Evolutionary conservation across 1,139 yeast genomes (phyloP).

Genomic region (Candida dubliniensis): DNA sequence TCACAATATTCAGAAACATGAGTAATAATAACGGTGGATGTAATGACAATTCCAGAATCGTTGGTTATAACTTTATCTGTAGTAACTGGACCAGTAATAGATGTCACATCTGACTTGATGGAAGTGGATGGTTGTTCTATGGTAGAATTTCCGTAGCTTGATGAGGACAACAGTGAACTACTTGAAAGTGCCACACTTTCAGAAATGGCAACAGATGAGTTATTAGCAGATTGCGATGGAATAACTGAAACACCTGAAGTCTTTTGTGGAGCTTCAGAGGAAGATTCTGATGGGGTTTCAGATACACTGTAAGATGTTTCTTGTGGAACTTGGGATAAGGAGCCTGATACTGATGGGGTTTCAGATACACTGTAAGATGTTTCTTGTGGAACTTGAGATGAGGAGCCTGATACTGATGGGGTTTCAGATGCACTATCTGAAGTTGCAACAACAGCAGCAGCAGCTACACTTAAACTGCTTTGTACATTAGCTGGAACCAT

Average conservation of each 20-base stretch:
- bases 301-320: too few relatives aligned
- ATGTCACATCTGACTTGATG: slow-evolving; percentile 9
- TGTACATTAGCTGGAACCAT: slow-evolving; percentile 19
- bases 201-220: slow-evolving; percentile 24
- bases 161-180: not conserved
- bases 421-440: not conserved
- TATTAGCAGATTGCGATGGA: slow-evolving; percentile 13
- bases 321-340: too few relatives aligned
- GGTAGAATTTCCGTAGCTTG: slow-evolving; percentile 1
- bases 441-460: slow-evolving; percentile 8
- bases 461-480: not conserved
- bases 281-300: too few relatives aligned
- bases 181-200: slow-evolving; percentile 27
- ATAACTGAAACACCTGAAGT: slow-evolving; percentile 31
- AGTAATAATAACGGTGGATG: slow-evolving; percentile 6
- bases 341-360: too few relatives aligned
- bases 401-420: slow-evolving; percentile 1
- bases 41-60: slow-evolving; percentile 2
- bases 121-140: slow-evolving; percentile 1
- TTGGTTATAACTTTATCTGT: slow-evolving; percentile 6
- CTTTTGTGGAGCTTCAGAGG: too few relatives aligned
- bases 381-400: not conserved
- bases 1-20: slow-evolving; percentile 9
- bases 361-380: too few relatives aligned
- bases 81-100: slow-evolving; percentile 5